Conservation (phyloP, 1,139 yeast species). For the Yamadazyma buinensis region DNA sequence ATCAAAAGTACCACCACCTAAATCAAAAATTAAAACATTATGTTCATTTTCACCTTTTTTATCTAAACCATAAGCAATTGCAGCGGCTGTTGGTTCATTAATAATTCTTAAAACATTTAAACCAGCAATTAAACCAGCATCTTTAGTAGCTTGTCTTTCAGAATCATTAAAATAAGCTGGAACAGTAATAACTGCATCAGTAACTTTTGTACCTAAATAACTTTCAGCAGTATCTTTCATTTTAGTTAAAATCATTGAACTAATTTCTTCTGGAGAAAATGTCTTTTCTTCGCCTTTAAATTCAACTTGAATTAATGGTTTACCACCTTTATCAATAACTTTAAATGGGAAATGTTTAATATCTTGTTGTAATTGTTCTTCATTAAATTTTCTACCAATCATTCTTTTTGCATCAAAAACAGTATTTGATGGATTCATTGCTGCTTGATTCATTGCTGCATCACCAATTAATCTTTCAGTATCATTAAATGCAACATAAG, state of each 20-base stretch:
- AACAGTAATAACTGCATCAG: constrained; percentile 72
- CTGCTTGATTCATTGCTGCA: constrained; percentile 71
- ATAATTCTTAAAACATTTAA: constrained; percentile 54
- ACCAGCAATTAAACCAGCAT: constrained; percentile 58
- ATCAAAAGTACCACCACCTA: constrained; percentile 99
- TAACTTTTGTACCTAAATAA: constrained; percentile 53
- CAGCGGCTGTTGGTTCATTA: constrained; percentile 60
- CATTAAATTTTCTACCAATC: constrained; percentile 61
- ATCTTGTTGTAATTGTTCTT: constrained; percentile 54
- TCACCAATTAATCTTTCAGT: constrained; percentile 67
- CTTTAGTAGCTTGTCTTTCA: constrained; percentile 59
- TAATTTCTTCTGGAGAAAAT: constrained; percentile 64
- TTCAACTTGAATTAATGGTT: constrained; percentile 60
- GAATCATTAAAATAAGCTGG: constrained; percentile 60
- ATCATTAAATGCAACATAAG: constrained; percentile 66
- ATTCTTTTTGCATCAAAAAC: constrained; percentile 67
- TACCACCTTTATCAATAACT: constrained; percentile 51
- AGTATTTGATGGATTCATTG: constrained; percentile 63
- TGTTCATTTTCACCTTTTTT: constrained; percentile 66
- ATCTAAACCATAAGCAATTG: constrained; percentile 60
- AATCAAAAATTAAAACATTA: constrained; percentile 86
- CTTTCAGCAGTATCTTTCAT: constrained; percentile 67
- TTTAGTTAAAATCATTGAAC: constrained; percentile 59
- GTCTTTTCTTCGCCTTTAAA: constrained; percentile 62
- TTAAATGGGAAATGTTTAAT: constrained; percentile 63